phyloP scores from a whole-genome alignment of 179 eudicot genomes.

The Actinidia arguta region DNA sequence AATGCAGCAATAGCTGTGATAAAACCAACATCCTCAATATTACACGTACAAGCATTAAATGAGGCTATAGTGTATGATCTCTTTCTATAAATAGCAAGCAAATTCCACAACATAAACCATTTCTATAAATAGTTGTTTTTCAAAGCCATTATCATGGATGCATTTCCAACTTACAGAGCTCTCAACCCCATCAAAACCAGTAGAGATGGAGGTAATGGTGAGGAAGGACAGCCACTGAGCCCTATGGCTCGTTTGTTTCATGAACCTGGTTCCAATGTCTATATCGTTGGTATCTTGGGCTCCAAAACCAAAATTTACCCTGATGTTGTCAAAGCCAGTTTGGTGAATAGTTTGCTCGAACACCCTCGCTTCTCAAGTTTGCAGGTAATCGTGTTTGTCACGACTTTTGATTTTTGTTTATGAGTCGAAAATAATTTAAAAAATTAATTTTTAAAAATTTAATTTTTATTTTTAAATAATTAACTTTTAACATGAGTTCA shows the following conservation, averaged over 20 bases:
- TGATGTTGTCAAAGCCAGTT: constrained; percentile 3
- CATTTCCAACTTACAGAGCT: no score
- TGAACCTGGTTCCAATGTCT: constrained; percentile 25
- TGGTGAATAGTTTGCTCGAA: background rate
- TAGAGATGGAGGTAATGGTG: background rate
- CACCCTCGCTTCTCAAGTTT: constrained; percentile 25
- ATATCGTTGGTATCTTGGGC: constrained; percentile 18
- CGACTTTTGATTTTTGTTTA: no score
- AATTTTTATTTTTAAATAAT: no score
- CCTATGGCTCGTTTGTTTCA: constrained; percentile 24
- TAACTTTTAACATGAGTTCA: no score
- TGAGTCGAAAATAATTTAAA: no score
- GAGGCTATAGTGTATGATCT: no score
- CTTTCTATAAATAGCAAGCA: no score
- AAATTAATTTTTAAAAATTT: no score
- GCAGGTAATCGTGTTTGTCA: constrained; percentile 10
- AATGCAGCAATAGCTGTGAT: no score
- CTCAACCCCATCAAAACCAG: background rate
- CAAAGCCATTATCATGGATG: background rate
- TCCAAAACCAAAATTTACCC: constrained; percentile 12
- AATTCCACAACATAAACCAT: no score
- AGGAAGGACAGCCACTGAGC: constrained; percentile 1
- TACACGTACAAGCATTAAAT: no score
- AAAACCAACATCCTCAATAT: no score
- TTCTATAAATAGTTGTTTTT: background rate